Evolutionary conservation across 192 early-diverging fungal species (phyloP).

Genomic region (Umbelopsis sp.): DNA sequence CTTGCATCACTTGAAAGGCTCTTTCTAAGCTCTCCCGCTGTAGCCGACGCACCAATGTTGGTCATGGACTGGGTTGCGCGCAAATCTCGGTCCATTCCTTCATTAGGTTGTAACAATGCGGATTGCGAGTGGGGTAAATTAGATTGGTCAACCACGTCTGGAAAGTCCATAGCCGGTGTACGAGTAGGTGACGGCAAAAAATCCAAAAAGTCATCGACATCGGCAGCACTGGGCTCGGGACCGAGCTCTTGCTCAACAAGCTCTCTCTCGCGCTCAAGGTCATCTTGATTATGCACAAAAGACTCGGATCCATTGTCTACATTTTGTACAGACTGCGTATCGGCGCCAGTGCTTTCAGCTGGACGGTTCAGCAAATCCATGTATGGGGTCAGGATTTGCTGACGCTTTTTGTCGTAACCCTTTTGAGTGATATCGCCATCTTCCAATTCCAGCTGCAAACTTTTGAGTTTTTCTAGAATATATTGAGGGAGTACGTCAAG

Average conservation of each 20-base stretch:
- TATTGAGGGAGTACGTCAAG: conserved; percentile 34
- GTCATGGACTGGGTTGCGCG: neutral
- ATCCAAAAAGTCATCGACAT: conserved; percentile 34
- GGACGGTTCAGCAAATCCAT: conserved; percentile 7
- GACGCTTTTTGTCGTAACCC: conserved; percentile 70
- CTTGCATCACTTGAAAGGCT: neutral
- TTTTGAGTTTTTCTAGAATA: conserved; percentile 22
- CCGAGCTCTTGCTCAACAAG: conserved; percentile 21
- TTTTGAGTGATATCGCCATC: conserved; percentile 78
- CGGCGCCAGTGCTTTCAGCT: neutral
- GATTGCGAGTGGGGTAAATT: neutral
- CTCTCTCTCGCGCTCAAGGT: conserved; percentile 14
- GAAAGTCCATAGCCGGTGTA: conserved; percentile 27
- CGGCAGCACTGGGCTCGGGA: conserved; percentile 36
- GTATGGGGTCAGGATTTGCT: conserved; percentile 46
- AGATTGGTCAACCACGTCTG: neutral
- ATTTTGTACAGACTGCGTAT: conserved; percentile 10
- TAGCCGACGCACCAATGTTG: neutral
- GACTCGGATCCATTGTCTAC: conserved; percentile 10
- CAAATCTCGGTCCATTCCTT: conserved; percentile 10
- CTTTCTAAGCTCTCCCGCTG: neutral
- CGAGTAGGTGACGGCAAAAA: conserved; percentile 39
- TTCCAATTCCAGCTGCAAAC: conserved; percentile 51
- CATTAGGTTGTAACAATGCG: neutral
- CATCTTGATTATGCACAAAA: conserved; percentile 13